Evolutionary conservation across 441 rosid species (phyloP).

Genomic region (Euphorbia corollata): DNA sequence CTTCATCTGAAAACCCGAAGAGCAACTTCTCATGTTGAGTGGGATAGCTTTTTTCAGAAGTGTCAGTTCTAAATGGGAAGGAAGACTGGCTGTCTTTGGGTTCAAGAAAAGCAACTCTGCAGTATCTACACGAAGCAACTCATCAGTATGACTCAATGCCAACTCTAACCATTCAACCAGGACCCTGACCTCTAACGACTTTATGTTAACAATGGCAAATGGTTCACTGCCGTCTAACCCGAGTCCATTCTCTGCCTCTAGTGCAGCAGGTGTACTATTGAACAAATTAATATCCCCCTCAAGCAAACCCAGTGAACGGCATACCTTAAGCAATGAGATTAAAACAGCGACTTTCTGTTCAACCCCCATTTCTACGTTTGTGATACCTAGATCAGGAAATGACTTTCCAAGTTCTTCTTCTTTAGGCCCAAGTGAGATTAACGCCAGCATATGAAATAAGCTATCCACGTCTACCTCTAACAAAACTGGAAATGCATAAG

Average conservation of each 20-base stretch:
- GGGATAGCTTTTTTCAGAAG: slow-evolving; percentile 79
- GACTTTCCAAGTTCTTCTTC: slow-evolving; percentile 41
- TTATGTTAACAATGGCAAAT: slow-evolving; percentile 54
- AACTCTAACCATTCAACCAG: slow-evolving; percentile 70
- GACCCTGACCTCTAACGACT: slow-evolving; percentile 62
- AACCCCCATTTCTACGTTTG: slow-evolving; percentile 38
- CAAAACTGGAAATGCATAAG: slow-evolving; percentile 78
- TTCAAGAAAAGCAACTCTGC: slow-evolving; percentile 88
- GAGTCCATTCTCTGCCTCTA: slow-evolving; percentile 18
- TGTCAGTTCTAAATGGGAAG: slow-evolving; percentile 73
- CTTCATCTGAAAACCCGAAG: slow-evolving; percentile 97
- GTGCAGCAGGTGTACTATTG: slow-evolving; percentile 18
- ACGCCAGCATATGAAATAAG: slow-evolving; percentile 78
- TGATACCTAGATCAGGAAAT: slow-evolving; percentile 31
- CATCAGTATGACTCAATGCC: slow-evolving; percentile 90
- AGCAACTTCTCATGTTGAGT: slow-evolving; percentile 92
- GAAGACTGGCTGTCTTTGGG: slow-evolving; percentile 83
- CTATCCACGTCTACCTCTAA: slow-evolving; percentile 80
- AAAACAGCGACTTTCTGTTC: slow-evolving; percentile 79
- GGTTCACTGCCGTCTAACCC: slow-evolving; percentile 27
- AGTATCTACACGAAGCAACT: slow-evolving; percentile 86
- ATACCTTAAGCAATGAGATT: slow-evolving; percentile 81
- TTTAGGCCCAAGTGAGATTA: slow-evolving; percentile 48
- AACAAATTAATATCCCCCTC: slow-evolving; percentile 82
- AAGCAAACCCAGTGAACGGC: slow-evolving; percentile 78